Evolutionary conservation across 2,329 filamentous ascomycete species (phyloP).

Genomic region (Exophiala lecanii-corni): DNA sequence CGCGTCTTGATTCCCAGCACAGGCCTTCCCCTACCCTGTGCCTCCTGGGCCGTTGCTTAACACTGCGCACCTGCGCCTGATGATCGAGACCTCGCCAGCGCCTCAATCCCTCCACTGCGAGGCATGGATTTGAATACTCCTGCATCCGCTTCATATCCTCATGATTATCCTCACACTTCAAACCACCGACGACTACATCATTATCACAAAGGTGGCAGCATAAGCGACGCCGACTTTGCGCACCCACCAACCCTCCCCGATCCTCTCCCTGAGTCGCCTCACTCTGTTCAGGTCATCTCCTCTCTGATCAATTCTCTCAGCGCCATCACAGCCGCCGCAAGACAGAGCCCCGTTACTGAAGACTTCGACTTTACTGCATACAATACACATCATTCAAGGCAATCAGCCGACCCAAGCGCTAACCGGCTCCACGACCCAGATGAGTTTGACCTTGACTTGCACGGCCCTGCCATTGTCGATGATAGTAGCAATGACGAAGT

Average conservation of each 20-base stretch:
- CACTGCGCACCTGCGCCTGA: no score
- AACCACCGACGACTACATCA: not conserved
- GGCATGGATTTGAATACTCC: conserved; percentile 18
- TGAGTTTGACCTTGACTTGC: conserved; percentile 16
- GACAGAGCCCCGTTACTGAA: conserved; percentile 1
- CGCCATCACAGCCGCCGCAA: conserved; percentile 54
- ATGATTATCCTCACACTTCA: conserved; percentile 4
- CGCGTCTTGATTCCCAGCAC: no score
- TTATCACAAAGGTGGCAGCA: no score
- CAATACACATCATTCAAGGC: not conserved
- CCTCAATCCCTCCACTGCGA: no score
- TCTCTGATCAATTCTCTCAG: conserved; percentile 60
- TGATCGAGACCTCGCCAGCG: no score
- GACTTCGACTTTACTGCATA: conserved; percentile 1
- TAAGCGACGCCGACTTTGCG: no score
- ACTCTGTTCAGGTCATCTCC: conserved; percentile 44
- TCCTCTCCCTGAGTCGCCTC: conserved; percentile 7
- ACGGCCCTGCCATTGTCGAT: conserved; percentile 13
- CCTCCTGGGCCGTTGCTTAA: no score
- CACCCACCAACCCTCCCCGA: conserved; percentile 1
- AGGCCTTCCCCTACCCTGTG: no score
- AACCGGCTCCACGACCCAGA: conserved; percentile 4
- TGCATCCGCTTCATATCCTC: conserved; percentile 9
- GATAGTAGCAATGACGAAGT: conserved; percentile 21
- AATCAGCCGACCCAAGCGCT: not conserved